These are phyloP conservation scores for Suhomyces prunicola DNA, from an alignment of 805 yeast genomes.

Conservation along the genomic window DNA sequence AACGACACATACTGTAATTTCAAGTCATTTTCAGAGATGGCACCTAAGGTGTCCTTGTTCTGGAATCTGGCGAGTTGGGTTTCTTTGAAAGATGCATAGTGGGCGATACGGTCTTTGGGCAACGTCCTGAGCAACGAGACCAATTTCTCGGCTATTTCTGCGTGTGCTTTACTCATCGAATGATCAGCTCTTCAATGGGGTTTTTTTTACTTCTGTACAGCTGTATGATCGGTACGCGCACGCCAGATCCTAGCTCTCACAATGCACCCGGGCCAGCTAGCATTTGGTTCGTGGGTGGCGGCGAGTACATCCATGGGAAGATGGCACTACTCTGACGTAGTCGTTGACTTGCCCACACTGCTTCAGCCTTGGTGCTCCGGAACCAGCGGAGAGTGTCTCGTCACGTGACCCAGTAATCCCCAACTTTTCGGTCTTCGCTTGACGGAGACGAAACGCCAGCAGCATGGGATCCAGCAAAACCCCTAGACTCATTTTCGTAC, in stretches of 20 bases:
- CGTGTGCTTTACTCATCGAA: slow-evolving; percentile 32
- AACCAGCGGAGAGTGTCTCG: not conserved
- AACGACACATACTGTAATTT: slow-evolving; percentile 59
- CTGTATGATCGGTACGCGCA: not conserved
- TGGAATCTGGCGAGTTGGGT: slow-evolving; percentile 49
- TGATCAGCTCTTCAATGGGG: not conserved
- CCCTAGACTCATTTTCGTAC: slow-evolving; percentile 69
- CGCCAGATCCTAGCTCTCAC: not conserved
- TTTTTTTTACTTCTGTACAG: not conserved
- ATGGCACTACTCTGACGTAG: no score
- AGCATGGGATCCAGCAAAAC: slow-evolving; percentile 21
- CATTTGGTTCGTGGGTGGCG: no score
- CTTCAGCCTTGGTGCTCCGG: no score
- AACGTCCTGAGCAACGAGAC: slow-evolving; percentile 56
- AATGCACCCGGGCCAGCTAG: no score
- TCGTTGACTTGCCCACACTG: no score
- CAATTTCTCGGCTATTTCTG: slow-evolving; percentile 54
- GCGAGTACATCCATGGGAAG: no score
- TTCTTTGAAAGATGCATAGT: slow-evolving; percentile 67
- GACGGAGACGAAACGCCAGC: not conserved
- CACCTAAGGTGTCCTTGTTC: slow-evolving; percentile 30
- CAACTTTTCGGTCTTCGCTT: not conserved
- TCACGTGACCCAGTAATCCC: not conserved
- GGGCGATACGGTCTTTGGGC: slow-evolving; percentile 68
- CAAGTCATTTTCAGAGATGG: slow-evolving; percentile 49